Evolutionary conservation across 805 yeast species (phyloP).

Genomic region (Teunomyces funiuensis): DNA sequence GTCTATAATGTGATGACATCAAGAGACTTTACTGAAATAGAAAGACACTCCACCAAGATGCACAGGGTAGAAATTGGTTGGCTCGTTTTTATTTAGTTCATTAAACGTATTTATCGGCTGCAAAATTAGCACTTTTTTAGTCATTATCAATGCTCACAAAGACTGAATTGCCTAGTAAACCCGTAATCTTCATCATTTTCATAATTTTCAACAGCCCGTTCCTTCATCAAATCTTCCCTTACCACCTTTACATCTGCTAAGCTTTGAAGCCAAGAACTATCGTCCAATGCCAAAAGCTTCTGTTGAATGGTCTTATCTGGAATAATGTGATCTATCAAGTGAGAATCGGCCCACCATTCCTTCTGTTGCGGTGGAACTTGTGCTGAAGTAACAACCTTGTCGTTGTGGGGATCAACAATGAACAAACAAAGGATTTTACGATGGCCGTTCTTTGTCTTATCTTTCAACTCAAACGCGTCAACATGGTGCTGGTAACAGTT

Average conservation of each 20-base stretch:
- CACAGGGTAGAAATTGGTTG: no score
- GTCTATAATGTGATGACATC: no score
- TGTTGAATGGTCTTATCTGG: conserved; percentile 2
- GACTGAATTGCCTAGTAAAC: not conserved
- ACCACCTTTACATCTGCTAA: conserved; percentile 24
- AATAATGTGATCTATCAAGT: conserved; percentile 8
- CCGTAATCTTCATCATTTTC: conserved; percentile 12
- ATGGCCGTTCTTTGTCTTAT: conserved; percentile 34
- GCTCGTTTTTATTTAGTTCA: no score
- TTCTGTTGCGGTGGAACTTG: conserved; percentile 40
- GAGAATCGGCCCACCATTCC: conserved; percentile 28
- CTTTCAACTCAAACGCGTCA: conserved; percentile 35
- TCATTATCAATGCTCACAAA: not conserved
- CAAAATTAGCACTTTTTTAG: no score
- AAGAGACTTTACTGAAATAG: no score
- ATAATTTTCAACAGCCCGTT: conserved; percentile 20
- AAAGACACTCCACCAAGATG: no score
- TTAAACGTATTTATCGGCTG: no score
- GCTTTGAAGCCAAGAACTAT: conserved; percentile 16
- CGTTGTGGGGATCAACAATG: conserved; percentile 36
- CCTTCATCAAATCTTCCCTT: conserved; percentile 32
- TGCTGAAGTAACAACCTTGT: conserved; percentile 25
- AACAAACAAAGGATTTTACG: conserved; percentile 42
- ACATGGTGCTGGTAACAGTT: conserved; percentile 40
- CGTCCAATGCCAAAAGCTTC: conserved; percentile 4